These are phyloP conservation scores for Fibroporia radiculosa DNA, from an alignment of 768 basidiomycete species.

Conservation along the genomic window DNA sequence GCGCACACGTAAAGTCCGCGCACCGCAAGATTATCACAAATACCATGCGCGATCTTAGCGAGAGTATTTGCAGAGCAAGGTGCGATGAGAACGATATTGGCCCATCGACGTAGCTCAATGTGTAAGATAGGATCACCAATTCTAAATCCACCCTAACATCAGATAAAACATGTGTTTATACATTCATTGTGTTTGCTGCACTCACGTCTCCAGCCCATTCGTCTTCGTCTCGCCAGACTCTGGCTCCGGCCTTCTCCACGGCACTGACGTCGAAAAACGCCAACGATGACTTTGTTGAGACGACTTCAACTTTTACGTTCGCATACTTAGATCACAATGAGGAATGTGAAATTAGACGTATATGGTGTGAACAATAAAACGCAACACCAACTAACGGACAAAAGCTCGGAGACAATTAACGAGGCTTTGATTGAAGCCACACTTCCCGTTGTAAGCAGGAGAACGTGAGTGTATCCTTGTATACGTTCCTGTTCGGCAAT, in stretches of 20 bases:
- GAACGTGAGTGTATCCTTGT: conserved; percentile 49
- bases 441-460: conserved; percentile 88
- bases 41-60: conserved; percentile 82
- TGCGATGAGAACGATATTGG: conserved; percentile 89
- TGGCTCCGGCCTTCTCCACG: conserved; percentile 42
- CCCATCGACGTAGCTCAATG: conserved; percentile 92
- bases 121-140: conserved; percentile 92
- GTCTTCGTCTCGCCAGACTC: conserved; percentile 85
- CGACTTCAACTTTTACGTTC: conserved; percentile 74
- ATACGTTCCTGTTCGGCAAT: conserved; percentile 18
- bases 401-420: conserved; percentile 73
- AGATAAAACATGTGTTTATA: not conserved
- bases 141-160: conserved; percentile 52
- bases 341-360: not conserved
- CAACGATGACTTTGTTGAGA: conserved; percentile 71
- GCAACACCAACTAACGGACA: conserved; percentile 43
- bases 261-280: conserved; percentile 62
- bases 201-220: conserved; percentile 75
- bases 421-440: conserved; percentile 94
- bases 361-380: not conserved
- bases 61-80: conserved; percentile 98
- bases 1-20: not conserved
- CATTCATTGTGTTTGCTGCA: conserved; percentile 2
- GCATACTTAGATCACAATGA: conserved; percentile 44
- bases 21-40: conserved; percentile 89